These are phyloP conservation scores for Kodamaea nitidulidarum DNA, from an alignment of 805 yeast genomes.

Conservation along the genomic window DNA sequence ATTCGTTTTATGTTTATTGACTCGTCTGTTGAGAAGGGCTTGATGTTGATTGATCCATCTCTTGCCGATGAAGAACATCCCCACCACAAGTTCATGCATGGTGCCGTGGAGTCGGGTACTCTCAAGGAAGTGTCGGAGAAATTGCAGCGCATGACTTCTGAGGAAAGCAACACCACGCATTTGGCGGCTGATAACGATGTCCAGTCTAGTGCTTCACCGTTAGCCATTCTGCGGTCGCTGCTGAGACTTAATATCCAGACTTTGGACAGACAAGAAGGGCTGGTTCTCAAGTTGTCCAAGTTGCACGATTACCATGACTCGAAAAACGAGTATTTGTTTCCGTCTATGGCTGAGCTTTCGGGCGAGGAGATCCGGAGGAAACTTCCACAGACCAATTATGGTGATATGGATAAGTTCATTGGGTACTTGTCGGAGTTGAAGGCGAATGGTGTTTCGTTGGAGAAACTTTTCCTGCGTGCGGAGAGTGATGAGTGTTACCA, in stretches of 20 bases:
- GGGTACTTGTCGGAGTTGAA: constrained; percentile 29
- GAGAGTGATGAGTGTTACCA: constrained; percentile 1
- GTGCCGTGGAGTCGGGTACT: constrained; percentile 1
- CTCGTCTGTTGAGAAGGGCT: constrained; percentile 59
- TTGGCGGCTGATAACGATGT: constrained; percentile 1
- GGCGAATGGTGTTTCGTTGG: constrained; percentile 30
- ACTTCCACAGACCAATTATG: constrained; percentile 27
- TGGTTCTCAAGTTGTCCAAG: constrained; percentile 33
- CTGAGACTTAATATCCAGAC: constrained; percentile 31
- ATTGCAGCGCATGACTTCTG: constrained; percentile 9
- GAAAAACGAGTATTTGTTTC: constrained; percentile 8
- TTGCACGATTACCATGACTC: constrained; percentile 20
- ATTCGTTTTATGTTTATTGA: constrained; percentile 67
- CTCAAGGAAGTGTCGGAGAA: constrained; percentile 1
- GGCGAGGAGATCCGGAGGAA: constrained; percentile 39
- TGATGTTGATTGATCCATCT: constrained; percentile 38
- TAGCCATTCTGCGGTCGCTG: constrained; percentile 16
- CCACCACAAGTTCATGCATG: constrained; percentile 2
- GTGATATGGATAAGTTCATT: constrained; percentile 33
- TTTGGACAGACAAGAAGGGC: constrained; percentile 41
- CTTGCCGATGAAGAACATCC: constrained; percentile 19
- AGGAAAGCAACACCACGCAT: constrained; percentile 1
- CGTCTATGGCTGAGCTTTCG: constrained; percentile 17
- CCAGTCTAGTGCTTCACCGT: constrained; percentile 11
- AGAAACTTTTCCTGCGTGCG: constrained; percentile 15